Percentiles rank a stretch among this genome's conserved stretches.
Conservation (phyloP, 2,329 filamentous ascomycete genomes). For the Apiospora hydei region DNA sequence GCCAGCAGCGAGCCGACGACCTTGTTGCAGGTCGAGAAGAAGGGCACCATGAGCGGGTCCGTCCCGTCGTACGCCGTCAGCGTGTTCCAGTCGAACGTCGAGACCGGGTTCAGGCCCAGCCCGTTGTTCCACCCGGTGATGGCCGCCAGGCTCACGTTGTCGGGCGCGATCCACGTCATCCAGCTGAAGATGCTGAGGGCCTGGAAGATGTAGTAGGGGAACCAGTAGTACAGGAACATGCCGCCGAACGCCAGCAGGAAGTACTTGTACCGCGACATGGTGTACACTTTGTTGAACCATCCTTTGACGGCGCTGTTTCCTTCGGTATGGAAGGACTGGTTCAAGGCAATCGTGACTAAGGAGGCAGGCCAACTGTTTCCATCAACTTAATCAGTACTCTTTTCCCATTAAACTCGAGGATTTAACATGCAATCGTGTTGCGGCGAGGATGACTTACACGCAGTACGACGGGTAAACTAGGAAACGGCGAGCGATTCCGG, state of each 20-base stretch:
- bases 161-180: slow-evolving; percentile 55
- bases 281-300: slow-evolving; percentile 49
- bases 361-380: slow-evolving; percentile 58
- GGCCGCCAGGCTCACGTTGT: slow-evolving; percentile 55
- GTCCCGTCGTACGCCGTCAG: slow-evolving; percentile 33
- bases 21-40: slow-evolving; percentile 68
- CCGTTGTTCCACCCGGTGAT: slow-evolving; percentile 47
- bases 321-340: slow-evolving; percentile 52
- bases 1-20: slow-evolving; percentile 63
- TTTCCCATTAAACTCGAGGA: no score
- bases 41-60: slow-evolving; percentile 45
- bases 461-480: slow-evolving; percentile 59
- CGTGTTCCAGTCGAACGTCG: slow-evolving; percentile 52
- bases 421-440: no score
- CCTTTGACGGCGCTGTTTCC: slow-evolving; percentile 50
- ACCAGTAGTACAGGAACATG: slow-evolving; percentile 61
- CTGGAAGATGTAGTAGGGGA: slow-evolving; percentile 58
- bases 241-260: slow-evolving; percentile 51
- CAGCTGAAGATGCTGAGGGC: slow-evolving; percentile 56
- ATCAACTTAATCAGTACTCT: slow-evolving; percentile 32
- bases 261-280: slow-evolving; percentile 53
- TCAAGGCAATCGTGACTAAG: slow-evolving; percentile 55
- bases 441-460: no score
- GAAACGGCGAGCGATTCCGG: slow-evolving; percentile 55
- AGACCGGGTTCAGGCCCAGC: slow-evolving; percentile 52